Evolutionary conservation across 352 stramenopile species (phyloP), one percentile per base, ranked within the genome.

Genomic region (Pythium angustatum): DNA sequence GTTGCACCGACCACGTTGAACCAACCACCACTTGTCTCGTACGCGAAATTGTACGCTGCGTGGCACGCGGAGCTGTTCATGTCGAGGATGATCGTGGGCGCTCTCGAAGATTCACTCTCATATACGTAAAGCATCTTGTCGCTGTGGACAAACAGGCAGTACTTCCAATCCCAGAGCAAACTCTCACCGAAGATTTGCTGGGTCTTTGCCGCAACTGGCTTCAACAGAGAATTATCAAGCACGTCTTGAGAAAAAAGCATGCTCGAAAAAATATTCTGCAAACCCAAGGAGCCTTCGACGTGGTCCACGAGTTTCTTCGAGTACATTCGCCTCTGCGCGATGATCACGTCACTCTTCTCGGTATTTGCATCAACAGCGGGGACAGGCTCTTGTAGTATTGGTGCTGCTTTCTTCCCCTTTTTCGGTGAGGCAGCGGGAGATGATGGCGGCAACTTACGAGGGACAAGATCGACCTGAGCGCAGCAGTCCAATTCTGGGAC

Each of bases 81-180:
- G 47, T 90, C 74, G 34, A 91, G 71, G 30, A 84, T 77, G 28
- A 79, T 64, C 21, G 72, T 68, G 15, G 83, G 80, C 8, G 28
- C 41, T 4, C 59, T 69, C 1, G 78, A 77, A 12, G 69, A 69
- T 45, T 82, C 76, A 11, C 61, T 60, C 15, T 88, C 77, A 53
- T 90, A 91, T n/a, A 91, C 64, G 63, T 89, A 91, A 24, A 91
- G 56, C 19, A 70, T 72, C 51, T 75, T 81, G 36, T 71, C 60
- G 21, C 28, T 58, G 0, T 80, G 80, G 9, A 89, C 59, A 30
- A 91, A 88, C 4, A 91, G 55, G 15, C 71, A 86, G 59, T 90
- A 91, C 38, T 88, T 87, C 83, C 77, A 91, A 48, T 87, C 63
- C 72, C 79, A 91, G 11, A 90, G 62, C n/a, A 78, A 6, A 33